Base-by-base conservation (phyloP, 139 green algal genomes). In the Deuterostichococcus epilithicus region DNA sequence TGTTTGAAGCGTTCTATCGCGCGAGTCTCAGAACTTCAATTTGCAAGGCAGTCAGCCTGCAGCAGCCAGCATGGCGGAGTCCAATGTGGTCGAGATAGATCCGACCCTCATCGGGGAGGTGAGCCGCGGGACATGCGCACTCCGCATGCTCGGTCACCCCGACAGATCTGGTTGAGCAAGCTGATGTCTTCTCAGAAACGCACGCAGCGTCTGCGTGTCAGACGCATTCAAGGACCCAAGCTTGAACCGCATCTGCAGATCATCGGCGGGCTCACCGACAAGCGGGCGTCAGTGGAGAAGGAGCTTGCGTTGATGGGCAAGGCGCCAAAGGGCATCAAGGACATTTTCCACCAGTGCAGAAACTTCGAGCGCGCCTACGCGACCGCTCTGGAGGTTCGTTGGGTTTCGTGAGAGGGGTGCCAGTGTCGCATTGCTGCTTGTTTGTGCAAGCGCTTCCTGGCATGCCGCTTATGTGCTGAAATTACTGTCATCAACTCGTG, bases 331-430 rank as follows among this genome's bases (percentile, higher is more conserved):
- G 84, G 84, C 5, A 86, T 85, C 23, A 87, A 90, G 73, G 92
- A 97, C 75, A 85, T 97, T 18, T 96, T 97, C 73, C 85, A 93
- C 77, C 89, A 96, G 5, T 97, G 93, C 80, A 72, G 93, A 10
- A 90, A 88, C n/a, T 97, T 97, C 80, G 93, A 97, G 76, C 78
- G 87, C 0, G 89, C 89, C 5, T 97, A 95, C 78, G 81, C 84
- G 13, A 75, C 85, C 13, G 88, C 91, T 52, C 73, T 97, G 3
- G 90, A 95, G 67, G 90, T 92, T 69, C 81, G 85, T 30, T 42
- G 26, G 1, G 59, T 44, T 25, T 15, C 32, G 30, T 68, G 68
- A 72, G 22, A 32, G 33, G 5, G 76, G 34, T 63, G 20, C n/a
- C 18, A 36, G 4, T 18, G 23, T 36, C n/a, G 20, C 23, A 38